A percentile compares a stretch with the other conserved stretches of the same genome.
phyloP scores from a whole-genome alignment of 345 rosid species.

The Crucihimalaya himalaica region DNA sequence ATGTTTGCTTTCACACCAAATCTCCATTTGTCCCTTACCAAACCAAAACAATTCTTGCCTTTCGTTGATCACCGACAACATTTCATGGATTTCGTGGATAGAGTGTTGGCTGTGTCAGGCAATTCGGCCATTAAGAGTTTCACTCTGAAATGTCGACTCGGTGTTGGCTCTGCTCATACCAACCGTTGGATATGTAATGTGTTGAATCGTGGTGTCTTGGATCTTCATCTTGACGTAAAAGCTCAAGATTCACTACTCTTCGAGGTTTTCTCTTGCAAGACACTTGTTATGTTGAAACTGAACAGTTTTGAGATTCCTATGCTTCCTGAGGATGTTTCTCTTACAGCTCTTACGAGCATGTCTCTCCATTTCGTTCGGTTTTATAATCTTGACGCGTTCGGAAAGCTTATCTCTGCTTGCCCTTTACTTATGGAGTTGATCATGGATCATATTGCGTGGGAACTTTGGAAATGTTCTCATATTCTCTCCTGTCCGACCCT shows the following conservation, averaged over 20 bases:
- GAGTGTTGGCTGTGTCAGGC: conserved; percentile 7
- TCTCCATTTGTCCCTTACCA: background rate
- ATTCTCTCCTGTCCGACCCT: background rate
- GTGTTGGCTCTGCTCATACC: background rate
- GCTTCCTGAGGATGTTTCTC: background rate
- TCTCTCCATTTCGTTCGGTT: background rate
- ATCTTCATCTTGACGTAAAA: conserved; percentile 8
- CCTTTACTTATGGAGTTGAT: background rate
- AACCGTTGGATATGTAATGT: conserved; percentile 12
- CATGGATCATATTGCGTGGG: background rate
- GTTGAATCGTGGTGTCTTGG: conserved; percentile 1
- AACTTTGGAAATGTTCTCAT: background rate
- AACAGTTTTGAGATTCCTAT: background rate
- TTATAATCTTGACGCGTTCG: background rate
- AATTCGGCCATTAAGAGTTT: background rate
- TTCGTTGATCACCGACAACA: background rate
- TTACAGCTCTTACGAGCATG: background rate
- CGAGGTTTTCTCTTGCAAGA: conserved; percentile 3
- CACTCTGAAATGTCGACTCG: background rate
- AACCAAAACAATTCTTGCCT: background rate
- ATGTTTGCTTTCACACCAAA: background rate
- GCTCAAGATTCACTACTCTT: background rate
- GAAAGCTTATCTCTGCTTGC: background rate
- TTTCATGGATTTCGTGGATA: background rate
- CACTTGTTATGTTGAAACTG: conserved; percentile 8